Evolutionary conservation across 108 stramenopile genomes (phyloP), one percentile per base, ranked within the genome.

Genomic region (Nitzschia palea): DNA sequence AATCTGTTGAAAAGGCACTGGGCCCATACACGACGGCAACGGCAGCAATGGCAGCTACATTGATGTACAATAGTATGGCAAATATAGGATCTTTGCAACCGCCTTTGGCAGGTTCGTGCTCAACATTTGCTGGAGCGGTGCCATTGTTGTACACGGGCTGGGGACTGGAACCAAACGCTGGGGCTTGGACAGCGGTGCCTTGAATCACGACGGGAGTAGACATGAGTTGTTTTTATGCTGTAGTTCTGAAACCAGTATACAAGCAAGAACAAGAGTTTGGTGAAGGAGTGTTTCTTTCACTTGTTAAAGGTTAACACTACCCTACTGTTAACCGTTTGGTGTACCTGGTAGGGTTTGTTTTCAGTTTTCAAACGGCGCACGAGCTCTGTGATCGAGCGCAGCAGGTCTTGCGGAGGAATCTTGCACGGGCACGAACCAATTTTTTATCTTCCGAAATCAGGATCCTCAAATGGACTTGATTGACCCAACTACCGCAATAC

Each of bases 41-140:
- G 1, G 42, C 81, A 23, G 65, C 53, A 47, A 90, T 85, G 36
- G 93, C 93, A 37, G 35, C 62, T 4, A 94, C 70, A 61, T 87
- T 86, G 27, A 29, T 61, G 67, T 86, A 83, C 43, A 86, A 68
- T 53, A 86, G 75, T 29, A 84, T 9, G 37, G 93, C 93, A 73
- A 94, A 94, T 67, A 89, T 60, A 12, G 89, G 93, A 80, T 94
- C 93, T n/a, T 82, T 78, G 76, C 93, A 94, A 35, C 78, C 68
- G 5, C 77, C 67, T 40, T 67, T 77, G 59, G 63, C 45, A 15
- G 67, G 59, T 50, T 59, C 17, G 20, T 62, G 61, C 3, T 47
- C 43, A 26, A 18, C 37, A 31, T 14, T 33, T 1, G 20, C 47
- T 6, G 5, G 5, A 10, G 6, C 29, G 9, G 40, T 17, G 20